These are phyloP conservation scores for Shiraia bambusicola DNA, from an alignment of 2,329 filamentous ascomycete species.

Conservation along the genomic window DNA sequence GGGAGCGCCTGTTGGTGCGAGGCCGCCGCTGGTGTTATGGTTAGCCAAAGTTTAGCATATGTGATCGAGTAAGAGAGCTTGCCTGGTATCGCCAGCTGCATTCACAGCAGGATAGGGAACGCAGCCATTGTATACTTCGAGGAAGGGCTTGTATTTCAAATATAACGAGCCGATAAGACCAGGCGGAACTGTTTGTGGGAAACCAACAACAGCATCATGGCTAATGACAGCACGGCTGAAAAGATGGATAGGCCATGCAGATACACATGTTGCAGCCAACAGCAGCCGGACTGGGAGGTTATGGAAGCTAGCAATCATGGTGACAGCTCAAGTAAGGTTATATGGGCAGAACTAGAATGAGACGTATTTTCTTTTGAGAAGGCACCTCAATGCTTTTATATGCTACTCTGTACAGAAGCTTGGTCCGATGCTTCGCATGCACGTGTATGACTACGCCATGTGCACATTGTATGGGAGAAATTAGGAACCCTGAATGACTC, in stretches of 20 bases:
- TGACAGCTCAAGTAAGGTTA: conserved; percentile 4
- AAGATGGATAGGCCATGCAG: conserved; percentile 30
- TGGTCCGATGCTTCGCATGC: conserved; percentile 9
- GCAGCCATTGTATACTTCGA: conserved; percentile 60
- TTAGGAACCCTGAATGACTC: conserved; percentile 5
- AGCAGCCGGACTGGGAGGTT: conserved; percentile 27
- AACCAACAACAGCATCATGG: conserved; percentile 54
- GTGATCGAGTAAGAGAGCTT: conserved; percentile 1
- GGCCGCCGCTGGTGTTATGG: conserved; percentile 45
- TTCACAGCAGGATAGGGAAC: conserved; percentile 66
- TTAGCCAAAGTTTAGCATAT: conserved; percentile 1
- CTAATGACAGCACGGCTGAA: conserved; percentile 47
- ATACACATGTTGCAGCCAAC: conserved; percentile 19
- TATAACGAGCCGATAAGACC: conserved; percentile 52
- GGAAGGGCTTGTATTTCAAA: conserved; percentile 58
- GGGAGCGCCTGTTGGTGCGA: conserved; percentile 44
- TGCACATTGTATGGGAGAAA: neutral
- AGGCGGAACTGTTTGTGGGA: conserved; percentile 55
- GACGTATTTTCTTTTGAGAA: too few relatives aligned
- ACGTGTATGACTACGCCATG: conserved; percentile 1
- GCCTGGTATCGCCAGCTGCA: conserved; percentile 59
- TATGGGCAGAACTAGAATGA: too few relatives aligned
- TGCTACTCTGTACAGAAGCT: too few relatives aligned
- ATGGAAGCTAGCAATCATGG: conserved; percentile 27
- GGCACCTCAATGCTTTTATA: too few relatives aligned